phyloP scores from a whole-genome alignment of 2,329 filamentous ascomycete genomes.

The Acarospora socialis region DNA sequence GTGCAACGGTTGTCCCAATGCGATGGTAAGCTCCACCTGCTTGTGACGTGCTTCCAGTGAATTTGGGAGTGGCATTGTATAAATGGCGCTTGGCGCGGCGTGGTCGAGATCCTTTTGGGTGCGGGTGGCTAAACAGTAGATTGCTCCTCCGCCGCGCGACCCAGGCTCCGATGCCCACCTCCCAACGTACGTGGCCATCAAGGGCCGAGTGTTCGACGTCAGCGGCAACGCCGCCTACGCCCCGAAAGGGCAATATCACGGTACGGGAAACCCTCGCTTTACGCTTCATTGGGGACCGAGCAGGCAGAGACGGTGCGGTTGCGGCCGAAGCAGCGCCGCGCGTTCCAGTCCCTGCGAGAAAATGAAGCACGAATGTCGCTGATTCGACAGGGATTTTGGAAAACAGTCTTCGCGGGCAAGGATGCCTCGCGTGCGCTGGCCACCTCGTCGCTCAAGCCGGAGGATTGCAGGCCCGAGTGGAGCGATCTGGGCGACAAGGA shows the following conservation, averaged over 20 bases:
- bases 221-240: conserved; percentile 78
- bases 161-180: conserved; percentile 29
- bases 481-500: conserved; percentile 70
- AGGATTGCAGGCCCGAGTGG: conserved; percentile 75
- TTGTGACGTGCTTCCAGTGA: background rate
- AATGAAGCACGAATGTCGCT: background rate
- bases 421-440: conserved; percentile 88
- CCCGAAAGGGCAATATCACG: conserved; percentile 68
- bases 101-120: no score
- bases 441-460: conserved; percentile 68
- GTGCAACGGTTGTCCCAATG: conserved; percentile 64
- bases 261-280: conserved; percentile 36
- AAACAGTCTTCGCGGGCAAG: conserved; percentile 92
- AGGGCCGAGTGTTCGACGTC: conserved; percentile 93
- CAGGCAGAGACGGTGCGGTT: background rate
- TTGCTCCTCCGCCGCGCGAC: no score
- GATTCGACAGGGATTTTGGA: no score
- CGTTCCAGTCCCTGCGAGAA: conserved; percentile 2
- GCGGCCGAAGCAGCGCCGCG: conserved; percentile 6
- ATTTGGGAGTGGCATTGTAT: conserved; percentile 2
- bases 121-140: no score
- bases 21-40: conserved; percentile 48
- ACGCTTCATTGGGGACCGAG: background rate
- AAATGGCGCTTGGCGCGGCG: no score
- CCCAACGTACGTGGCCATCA: conserved; percentile 47